Base-by-base conservation (phyloP, 805 yeast genomes). In the Candida pini region DNA sequence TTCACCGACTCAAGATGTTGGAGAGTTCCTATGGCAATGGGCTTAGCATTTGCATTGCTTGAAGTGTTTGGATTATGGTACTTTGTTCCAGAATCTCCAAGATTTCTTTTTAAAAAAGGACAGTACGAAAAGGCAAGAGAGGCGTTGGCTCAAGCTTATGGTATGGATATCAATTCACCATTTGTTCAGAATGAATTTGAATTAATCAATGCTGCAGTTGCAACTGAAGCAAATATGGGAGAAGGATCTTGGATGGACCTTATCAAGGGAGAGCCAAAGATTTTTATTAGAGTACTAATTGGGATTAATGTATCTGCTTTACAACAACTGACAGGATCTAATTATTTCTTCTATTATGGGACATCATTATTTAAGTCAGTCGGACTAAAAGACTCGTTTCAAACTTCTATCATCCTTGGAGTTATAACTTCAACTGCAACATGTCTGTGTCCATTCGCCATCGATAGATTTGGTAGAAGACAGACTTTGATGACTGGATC, bases 51-150 rank as follows among this genome's bases (percentile, higher is more conserved):
- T 81, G 72, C 76, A 49, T 48, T 62, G 31, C 47, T 72, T 26
- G 63, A 72, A 64, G 60, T 68, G 28, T 41, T 51, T 18, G 79
- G 75, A 53, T 69, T 71, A 76, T 40, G 65, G 18, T 63, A 66
- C 43, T n/a, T n/a, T n/a, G 75, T 78, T 70, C 86, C 87, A 24
- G 87, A 80, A 60, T 76, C 85, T 23, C 83, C 87, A 43, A 64
- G 82, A 51, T 80, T 54, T 62, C 67, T 80, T 58, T 64, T 76
- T 42, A 76, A 71, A 56, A 62, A 62, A 40, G 63, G 60, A 28
- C 66, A 59, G 37, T 43, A 65, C 25, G 79, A 73, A 21, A 75
- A 73, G 36, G 86, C 86, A 26, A 69, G 58, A 48, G 38, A 42
- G 3, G 68, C 81, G 9, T 56, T 80, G 43, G 78, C 81, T 18